phyloP scores from a whole-genome alignment of 2,329 filamentous ascomycete genomes.

The Cladosporium sp. region DNA sequence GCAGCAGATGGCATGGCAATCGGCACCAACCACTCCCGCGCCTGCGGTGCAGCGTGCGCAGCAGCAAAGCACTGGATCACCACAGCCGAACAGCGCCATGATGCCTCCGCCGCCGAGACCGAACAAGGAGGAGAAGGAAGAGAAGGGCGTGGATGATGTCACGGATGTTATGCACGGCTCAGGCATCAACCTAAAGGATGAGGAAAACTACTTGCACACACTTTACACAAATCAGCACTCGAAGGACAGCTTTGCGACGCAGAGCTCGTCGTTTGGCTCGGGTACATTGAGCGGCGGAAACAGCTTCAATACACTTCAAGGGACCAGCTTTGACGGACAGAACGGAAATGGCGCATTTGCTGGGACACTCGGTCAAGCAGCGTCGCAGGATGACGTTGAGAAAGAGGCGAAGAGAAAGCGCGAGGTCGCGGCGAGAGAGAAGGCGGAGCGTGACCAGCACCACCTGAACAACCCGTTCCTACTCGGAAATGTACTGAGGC shows the following conservation, averaged over 20 bases:
- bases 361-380: constrained; percentile 50
- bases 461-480: constrained; percentile 76
- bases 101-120: constrained; percentile 67
- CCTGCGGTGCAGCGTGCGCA: constrained; percentile 21
- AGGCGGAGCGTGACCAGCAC: constrained; percentile 62
- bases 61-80: constrained; percentile 18
- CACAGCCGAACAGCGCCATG: constrained; percentile 26
- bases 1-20: constrained; percentile 26
- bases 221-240: constrained; percentile 56
- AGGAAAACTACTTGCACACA: constrained; percentile 77
- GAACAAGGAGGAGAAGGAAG: constrained; percentile 56
- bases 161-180: constrained; percentile 82
- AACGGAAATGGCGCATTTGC: constrained; percentile 40
- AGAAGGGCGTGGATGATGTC: constrained; percentile 67
- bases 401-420: constrained; percentile 67
- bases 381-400: constrained; percentile 65
- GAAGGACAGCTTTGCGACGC: constrained; percentile 33
- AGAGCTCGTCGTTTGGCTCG: constrained; percentile 52
- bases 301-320: constrained; percentile 50
- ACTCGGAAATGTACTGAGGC: constrained; percentile 58
- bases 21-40: constrained; percentile 24
- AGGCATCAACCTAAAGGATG: constrained; percentile 82
- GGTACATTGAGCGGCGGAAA: constrained; percentile 39
- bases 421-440: constrained; percentile 62
- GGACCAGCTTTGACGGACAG: constrained; percentile 41